Evolutionary conservation across 2,329 filamentous ascomycete species (phyloP).

Genomic region (Pyricularia grisea): DNA sequence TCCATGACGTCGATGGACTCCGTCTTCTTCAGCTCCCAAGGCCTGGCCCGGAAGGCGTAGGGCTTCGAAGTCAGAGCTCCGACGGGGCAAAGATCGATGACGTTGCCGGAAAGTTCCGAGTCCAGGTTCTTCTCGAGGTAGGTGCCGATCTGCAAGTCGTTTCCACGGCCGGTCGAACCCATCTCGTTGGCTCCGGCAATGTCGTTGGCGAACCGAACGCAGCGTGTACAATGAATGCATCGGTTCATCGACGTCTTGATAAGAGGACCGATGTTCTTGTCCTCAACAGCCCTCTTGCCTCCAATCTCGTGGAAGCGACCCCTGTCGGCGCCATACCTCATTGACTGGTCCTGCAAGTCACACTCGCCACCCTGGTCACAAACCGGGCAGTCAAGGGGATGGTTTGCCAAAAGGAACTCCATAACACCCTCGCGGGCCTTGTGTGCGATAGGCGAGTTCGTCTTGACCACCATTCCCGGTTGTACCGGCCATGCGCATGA

Average conservation of each 20-base stretch:
- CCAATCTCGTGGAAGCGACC: slow-evolving; percentile 93
- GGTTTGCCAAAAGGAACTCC: slow-evolving; percentile 96
- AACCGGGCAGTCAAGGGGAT: slow-evolving; percentile 91
- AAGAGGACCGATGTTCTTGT: slow-evolving; percentile 97
- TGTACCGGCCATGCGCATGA: slow-evolving; percentile 99
- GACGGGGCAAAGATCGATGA: slow-evolving; percentile 96
- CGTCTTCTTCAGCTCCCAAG: slow-evolving; percentile 94
- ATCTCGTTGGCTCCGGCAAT: slow-evolving; percentile 92
- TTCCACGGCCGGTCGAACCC: slow-evolving; percentile 88
- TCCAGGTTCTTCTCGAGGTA: slow-evolving; percentile 93
- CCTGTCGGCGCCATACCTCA: slow-evolving; percentile 94
- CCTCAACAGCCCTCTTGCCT: slow-evolving; percentile 95
- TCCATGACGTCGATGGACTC: slow-evolving; percentile 95
- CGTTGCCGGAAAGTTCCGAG: slow-evolving; percentile 90
- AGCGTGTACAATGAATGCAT: slow-evolving; percentile 98
- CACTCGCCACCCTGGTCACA: slow-evolving; percentile 99
- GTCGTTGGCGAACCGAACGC: slow-evolving; percentile 96
- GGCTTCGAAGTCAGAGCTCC: slow-evolving; percentile 95
- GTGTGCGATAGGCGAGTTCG: slow-evolving; percentile 89
- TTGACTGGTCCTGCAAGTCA: slow-evolving; percentile 98
- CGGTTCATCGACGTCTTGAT: slow-evolving; percentile 99
- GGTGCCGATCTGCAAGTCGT: slow-evolving; percentile 95
- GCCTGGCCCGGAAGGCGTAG: slow-evolving; percentile 91
- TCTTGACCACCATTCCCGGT: slow-evolving; percentile 98
- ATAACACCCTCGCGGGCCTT: slow-evolving; percentile 98